Evolutionary conservation across 2,329 filamentous ascomycete species (phyloP).

Genomic region (Sporothrix euskadiensis): DNA sequence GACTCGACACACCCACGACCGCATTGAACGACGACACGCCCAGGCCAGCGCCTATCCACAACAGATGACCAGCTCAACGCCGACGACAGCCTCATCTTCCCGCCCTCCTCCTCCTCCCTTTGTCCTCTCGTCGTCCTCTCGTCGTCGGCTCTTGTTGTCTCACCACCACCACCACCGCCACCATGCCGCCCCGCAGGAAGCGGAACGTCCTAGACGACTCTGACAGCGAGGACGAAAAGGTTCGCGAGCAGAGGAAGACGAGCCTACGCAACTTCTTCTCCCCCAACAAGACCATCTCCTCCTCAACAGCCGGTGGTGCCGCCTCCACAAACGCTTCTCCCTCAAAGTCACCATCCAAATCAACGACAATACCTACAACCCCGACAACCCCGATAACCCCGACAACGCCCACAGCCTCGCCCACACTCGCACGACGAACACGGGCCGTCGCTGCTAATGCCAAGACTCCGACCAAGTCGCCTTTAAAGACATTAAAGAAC

Average conservation of each 20-base stretch:
- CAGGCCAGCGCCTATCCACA: neutral
- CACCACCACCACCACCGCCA: constrained; percentile 13
- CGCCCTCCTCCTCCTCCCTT: neutral
- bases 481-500: constrained; percentile 22
- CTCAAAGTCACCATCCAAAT: neutral
- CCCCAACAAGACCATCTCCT: constrained; percentile 44
- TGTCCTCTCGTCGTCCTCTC: neutral
- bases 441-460: constrained; percentile 37
- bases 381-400: constrained; percentile 39
- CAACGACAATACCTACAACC: constrained; percentile 36
- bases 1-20: neutral
- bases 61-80: constrained; percentile 18
- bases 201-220: constrained; percentile 56
- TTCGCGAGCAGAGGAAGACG: constrained; percentile 42
- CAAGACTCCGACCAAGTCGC: constrained; percentile 25
- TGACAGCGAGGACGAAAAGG: constrained; percentile 51
- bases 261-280: constrained; percentile 58
- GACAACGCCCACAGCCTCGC: constrained; percentile 41
- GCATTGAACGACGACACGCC: neutral
- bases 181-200: constrained; percentile 61
- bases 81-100: neutral
- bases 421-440: constrained; percentile 46
- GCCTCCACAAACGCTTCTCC: constrained; percentile 35
- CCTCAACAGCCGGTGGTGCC: constrained; percentile 35
- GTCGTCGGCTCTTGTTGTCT: too few relatives aligned